Conservation (phyloP, 129 eudicot genomes). For the Escallonia herrerae region DNA sequence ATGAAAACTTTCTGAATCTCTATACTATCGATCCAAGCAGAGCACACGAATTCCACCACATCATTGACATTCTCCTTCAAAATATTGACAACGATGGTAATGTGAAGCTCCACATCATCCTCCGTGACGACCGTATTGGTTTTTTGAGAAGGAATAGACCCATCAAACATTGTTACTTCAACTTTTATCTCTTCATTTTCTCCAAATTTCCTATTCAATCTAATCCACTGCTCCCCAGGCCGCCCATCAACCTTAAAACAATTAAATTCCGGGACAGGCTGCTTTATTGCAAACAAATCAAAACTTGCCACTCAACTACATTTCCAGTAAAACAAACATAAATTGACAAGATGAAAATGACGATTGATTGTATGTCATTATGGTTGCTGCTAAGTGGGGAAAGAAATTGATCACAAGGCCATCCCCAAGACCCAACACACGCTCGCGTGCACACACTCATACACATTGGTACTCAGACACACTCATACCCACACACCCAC, state of each 20-base stretch:
- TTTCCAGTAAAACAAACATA: background rate
- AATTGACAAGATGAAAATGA: no score
- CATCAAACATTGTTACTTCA: conserved; percentile 86
- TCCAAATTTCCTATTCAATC: conserved; percentile 55
- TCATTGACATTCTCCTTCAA: conserved; percentile 45
- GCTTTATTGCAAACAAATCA: conserved; percentile 10
- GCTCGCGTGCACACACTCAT: no score
- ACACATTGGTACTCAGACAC: no score
- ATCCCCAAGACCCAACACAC: no score
- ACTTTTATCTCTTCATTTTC: conserved; percentile 75
- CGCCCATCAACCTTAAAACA: conserved; percentile 62
- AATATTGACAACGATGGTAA: conserved; percentile 56
- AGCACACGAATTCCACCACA: conserved; percentile 73
- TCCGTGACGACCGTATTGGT: conserved; percentile 23
- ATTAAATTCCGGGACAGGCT: conserved; percentile 49
- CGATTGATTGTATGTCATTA: background rate
- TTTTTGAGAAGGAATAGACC: conserved; percentile 44
- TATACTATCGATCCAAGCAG: conserved; percentile 72
- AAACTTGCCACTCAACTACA: background rate
- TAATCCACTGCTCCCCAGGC: conserved; percentile 86
- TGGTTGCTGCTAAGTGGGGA: background rate
- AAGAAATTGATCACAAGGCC: no score
- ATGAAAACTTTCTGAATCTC: conserved; percentile 59
- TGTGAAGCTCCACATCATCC: conserved; percentile 52
- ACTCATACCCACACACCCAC: no score